phyloP scores from a whole-genome alignment of 371 early-diverging fungal species.

The Umbelopsis sp. region DNA sequence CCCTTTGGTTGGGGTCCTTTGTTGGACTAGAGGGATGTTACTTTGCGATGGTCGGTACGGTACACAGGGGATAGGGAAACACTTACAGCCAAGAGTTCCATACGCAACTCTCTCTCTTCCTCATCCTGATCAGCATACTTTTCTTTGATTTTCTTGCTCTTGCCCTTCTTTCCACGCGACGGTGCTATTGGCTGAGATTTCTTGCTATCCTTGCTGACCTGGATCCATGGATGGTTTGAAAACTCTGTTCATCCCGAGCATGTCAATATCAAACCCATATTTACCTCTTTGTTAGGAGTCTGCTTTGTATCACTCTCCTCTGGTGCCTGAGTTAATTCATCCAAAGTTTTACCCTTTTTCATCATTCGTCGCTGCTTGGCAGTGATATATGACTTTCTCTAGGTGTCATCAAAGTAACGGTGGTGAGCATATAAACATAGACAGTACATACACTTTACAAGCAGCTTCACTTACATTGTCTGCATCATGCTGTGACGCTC shows the following conservation, averaged over 20 bases:
- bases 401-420: not conserved
- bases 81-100: conserved; percentile 80
- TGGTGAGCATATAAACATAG: not conserved
- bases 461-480: conserved; percentile 33
- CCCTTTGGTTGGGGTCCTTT: conserved; percentile 77
- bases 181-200: conserved; percentile 37
- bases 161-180: conserved; percentile 85
- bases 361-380: conserved; percentile 79
- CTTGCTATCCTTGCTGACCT: conserved; percentile 9
- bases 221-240: not conserved
- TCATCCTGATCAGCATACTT: conserved; percentile 96
- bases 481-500: conserved; percentile 30
- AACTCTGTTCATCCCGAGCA: not conserved
- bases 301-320: not conserved
- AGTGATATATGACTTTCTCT: conserved; percentile 58
- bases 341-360: conserved; percentile 57
- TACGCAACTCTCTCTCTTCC: conserved; percentile 82
- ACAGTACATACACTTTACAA: conserved; percentile 15
- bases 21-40: conserved; percentile 50
- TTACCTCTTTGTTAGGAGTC: conserved; percentile 18
- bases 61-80: not conserved
- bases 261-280: not conserved
- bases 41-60: not conserved
- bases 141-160: conserved; percentile 88
- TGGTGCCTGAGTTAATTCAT: not conserved